Conservation (phyloP, 352 stramenopile genomes). For the Pythium dissotocum region DNA sequence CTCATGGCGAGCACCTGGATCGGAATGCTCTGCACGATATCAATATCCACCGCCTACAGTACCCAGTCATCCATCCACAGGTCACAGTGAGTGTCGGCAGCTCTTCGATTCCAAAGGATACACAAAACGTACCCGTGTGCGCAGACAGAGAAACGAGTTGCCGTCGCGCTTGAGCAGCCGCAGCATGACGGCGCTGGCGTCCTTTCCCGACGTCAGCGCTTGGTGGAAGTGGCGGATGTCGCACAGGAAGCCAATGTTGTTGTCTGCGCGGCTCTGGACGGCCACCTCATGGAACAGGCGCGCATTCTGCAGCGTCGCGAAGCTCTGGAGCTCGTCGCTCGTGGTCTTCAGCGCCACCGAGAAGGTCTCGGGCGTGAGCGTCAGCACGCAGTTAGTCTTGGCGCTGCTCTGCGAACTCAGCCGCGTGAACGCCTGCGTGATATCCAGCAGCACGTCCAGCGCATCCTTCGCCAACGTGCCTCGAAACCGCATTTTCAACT, state of each 20-base stretch:
- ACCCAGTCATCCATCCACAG: no score
- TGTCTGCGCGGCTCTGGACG: conserved; percentile 72
- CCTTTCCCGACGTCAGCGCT: conserved; percentile 72
- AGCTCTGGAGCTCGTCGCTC: conserved; percentile 79
- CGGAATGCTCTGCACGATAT: conserved; percentile 85
- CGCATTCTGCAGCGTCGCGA: conserved; percentile 59
- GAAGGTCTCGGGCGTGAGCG: conserved; percentile 63
- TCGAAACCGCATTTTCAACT: conserved; percentile 66
- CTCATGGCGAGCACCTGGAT: conserved; percentile 81
- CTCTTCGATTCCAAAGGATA: conserved; percentile 10
- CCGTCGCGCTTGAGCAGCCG: conserved; percentile 80
- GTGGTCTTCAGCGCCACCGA: conserved; percentile 68
- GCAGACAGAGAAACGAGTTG: conserved; percentile 70
- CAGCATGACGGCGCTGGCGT: conserved; percentile 79
- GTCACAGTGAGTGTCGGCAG: no score
- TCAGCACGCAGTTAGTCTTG: conserved; percentile 74
- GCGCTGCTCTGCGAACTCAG: conserved; percentile 51
- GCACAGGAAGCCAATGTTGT: conserved; percentile 81
- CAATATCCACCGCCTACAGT: conserved; percentile 70
- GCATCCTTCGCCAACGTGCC: conserved; percentile 74
- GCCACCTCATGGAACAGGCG: conserved; percentile 74
- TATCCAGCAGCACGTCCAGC: conserved; percentile 75
- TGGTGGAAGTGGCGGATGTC: conserved; percentile 76
- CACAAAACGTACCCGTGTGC: conserved; percentile 47
- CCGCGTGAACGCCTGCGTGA: conserved; percentile 70